phyloP scores from a whole-genome alignment of 768 basidiomycete species.

The Amanita brunnescens region DNA sequence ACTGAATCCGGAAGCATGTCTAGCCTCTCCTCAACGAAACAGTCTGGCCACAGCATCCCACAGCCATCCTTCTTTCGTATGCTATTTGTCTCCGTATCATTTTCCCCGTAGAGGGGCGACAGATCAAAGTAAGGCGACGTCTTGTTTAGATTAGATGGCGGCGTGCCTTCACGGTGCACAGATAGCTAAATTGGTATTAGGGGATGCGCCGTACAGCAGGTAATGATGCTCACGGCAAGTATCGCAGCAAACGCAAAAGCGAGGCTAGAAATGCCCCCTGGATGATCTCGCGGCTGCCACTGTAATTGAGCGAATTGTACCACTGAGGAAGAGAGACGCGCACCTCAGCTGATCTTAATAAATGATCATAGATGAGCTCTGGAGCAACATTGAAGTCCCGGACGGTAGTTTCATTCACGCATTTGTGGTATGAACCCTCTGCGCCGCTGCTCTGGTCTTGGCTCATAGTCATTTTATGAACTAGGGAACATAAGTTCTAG shows the following conservation, averaged over 20 bases:
- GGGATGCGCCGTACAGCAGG: background rate
- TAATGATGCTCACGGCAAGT: too few relatives aligned
- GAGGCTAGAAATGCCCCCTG: slow-evolving; percentile 11
- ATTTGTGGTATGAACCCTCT: too few relatives aligned
- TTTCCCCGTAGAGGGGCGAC: slow-evolving; percentile 15
- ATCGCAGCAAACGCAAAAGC: too few relatives aligned
- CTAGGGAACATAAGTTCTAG: background rate
- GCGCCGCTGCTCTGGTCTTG: background rate
- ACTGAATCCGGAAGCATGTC: too few relatives aligned
- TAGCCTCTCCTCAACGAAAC: too few relatives aligned
- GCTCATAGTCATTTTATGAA: background rate
- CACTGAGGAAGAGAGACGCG: background rate
- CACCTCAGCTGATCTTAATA: background rate
- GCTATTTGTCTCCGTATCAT: slow-evolving; percentile 9
- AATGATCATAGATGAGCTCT: too few relatives aligned
- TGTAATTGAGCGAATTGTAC: background rate
- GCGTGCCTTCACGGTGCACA: slow-evolving; percentile 5
- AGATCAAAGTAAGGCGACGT: slow-evolving; percentile 15
- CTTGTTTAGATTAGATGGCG: slow-evolving; percentile 5
- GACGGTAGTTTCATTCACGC: background rate
- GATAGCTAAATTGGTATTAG: slow-evolving; percentile 8
- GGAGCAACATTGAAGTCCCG: background rate
- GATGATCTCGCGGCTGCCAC: slow-evolving; percentile 5
- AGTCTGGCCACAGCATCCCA: slow-evolving; percentile 17
- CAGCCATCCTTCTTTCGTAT: slow-evolving; percentile 16